Evolutionary conservation across 2,329 filamentous ascomycete genomes (phyloP).

Genomic region (Phaeomoniella chlamydospora): DNA sequence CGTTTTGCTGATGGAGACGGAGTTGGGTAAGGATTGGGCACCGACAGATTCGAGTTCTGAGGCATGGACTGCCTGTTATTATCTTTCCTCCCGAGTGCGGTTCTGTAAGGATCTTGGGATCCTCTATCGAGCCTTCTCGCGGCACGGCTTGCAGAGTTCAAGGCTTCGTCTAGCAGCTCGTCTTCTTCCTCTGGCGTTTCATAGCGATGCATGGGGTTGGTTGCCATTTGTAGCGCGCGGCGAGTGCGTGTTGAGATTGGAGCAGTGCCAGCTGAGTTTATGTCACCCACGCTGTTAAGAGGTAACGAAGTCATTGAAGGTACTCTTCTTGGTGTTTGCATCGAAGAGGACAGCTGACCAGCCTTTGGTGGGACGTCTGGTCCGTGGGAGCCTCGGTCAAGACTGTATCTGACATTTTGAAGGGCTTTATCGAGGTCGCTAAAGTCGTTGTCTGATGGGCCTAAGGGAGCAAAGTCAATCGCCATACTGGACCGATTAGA

Average conservation of each 20-base stretch:
- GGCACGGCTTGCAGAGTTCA: constrained; percentile 62
- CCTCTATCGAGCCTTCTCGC: constrained; percentile 52
- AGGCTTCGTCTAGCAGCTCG: constrained; percentile 79
- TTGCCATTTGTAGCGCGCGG: constrained; percentile 54
- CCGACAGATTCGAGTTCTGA: constrained; percentile 19
- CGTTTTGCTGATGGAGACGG: constrained; percentile 71
- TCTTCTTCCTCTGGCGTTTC: constrained; percentile 95
- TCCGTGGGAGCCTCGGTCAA: constrained; percentile 22
- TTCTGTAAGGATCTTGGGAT: constrained; percentile 23
- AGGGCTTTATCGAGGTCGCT: constrained; percentile 47
- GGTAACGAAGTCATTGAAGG: constrained; percentile 1
- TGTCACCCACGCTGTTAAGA: neutral
- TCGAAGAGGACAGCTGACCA: constrained; percentile 1
- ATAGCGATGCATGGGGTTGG: constrained; percentile 67
- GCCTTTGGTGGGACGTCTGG: constrained; percentile 5
- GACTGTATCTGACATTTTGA: constrained; percentile 43
- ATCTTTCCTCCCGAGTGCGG: constrained; percentile 33
- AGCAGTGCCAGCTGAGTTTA: constrained; percentile 21
- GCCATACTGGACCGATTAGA: constrained; percentile 55
- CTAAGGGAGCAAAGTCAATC: constrained; percentile 44
- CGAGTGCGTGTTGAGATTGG: constrained; percentile 70
- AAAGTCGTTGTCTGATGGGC: constrained; percentile 35
- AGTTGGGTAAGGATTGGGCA: constrained; percentile 48
- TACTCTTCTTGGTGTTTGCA: constrained; percentile 2
- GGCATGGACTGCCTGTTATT: constrained; percentile 26